These are phyloP conservation scores for Aquanectria penicillioides DNA, from an alignment of 2,329 filamentous ascomycete genomes.

Conservation along the genomic window DNA sequence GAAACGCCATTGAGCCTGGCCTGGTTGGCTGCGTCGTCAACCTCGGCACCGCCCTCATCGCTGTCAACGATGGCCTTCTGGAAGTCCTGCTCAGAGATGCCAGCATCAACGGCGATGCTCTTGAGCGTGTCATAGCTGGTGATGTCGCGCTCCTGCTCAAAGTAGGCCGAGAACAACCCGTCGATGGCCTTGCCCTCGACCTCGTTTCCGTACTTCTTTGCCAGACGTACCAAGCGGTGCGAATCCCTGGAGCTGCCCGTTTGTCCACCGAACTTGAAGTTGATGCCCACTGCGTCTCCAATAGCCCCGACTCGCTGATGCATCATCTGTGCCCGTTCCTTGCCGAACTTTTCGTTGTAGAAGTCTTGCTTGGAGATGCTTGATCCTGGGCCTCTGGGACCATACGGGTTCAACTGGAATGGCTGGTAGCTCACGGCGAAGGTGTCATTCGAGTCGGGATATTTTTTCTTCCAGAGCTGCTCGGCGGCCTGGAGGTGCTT, in stretches of 20 bases:
- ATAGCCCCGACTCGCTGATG: slow-evolving; percentile 42
- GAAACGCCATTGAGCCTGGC: slow-evolving; percentile 54
- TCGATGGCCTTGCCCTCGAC: slow-evolving; percentile 67
- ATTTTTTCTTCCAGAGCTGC: slow-evolving; percentile 48
- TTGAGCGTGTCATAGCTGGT: slow-evolving; percentile 52
- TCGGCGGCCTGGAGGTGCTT: slow-evolving; percentile 59
- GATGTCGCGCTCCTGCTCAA: slow-evolving; percentile 56
- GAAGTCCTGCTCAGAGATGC: slow-evolving; percentile 56
- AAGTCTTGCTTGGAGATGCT: slow-evolving; percentile 51
- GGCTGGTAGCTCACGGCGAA: slow-evolving; percentile 59
- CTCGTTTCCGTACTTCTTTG: slow-evolving; percentile 59
- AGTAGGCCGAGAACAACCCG: slow-evolving; percentile 54
- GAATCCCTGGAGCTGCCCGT: slow-evolving; percentile 83
- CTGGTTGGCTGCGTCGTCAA: slow-evolving; percentile 43
- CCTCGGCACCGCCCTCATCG: slow-evolving; percentile 58
- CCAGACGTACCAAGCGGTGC: slow-evolving; percentile 68
- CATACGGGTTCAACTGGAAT: slow-evolving; percentile 54
- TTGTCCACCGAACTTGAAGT: slow-evolving; percentile 69
- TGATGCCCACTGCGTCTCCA: slow-evolving; percentile 51
- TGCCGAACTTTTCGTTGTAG: slow-evolving; percentile 66
- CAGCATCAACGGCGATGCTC: slow-evolving; percentile 48
- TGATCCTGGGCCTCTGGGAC: slow-evolving; percentile 41
- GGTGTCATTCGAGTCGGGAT: slow-evolving; percentile 66
- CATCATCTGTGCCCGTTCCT: slow-evolving; percentile 60
- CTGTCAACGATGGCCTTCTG: slow-evolving; percentile 51